phyloP scores from a whole-genome alignment of 352 stramenopile genomes.

The Phytophthora sp. region DNA sequence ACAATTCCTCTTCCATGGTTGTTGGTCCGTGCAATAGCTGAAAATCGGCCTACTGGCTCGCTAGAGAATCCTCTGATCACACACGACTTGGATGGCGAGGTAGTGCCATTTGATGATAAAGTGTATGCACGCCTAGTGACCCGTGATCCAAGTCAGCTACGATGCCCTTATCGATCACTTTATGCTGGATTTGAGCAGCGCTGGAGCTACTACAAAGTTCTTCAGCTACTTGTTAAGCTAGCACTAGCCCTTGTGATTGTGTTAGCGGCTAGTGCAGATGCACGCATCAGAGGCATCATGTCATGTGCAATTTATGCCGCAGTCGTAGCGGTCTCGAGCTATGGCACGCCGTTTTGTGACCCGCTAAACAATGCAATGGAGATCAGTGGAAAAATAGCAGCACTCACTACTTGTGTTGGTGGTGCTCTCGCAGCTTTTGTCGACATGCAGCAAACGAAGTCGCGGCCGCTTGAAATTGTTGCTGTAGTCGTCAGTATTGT shows the following conservation, averaged over 20 bases:
- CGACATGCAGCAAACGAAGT: constrained; percentile 19
- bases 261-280: constrained; percentile 13
- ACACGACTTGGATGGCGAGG: constrained; percentile 50
- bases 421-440: constrained; percentile 32
- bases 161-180: constrained; percentile 54
- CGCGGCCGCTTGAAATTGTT: constrained; percentile 15
- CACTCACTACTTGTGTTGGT: constrained; percentile 41
- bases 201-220: constrained; percentile 62
- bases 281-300: constrained; percentile 19
- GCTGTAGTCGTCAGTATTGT: constrained; percentile 45
- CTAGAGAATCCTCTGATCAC: constrained; percentile 44
- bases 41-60: constrained; percentile 50
- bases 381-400: constrained; percentile 44
- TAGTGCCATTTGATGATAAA: constrained; percentile 48
- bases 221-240: constrained; percentile 54
- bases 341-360: constrained; percentile 52
- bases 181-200: constrained; percentile 56
- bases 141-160: constrained; percentile 48
- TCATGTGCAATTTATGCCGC: constrained; percentile 33
- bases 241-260: constrained; percentile 45
- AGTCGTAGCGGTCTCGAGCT: constrained; percentile 41
- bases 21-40: constrained; percentile 32
- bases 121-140: constrained; percentile 48
- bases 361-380: constrained; percentile 60
- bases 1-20: constrained; percentile 40